Percentiles rank a stretch among this genome's conserved stretches.
Evolutionary conservation across 208 protist species (phyloP).

Genomic region (Trichomonas vaginalis): DNA sequence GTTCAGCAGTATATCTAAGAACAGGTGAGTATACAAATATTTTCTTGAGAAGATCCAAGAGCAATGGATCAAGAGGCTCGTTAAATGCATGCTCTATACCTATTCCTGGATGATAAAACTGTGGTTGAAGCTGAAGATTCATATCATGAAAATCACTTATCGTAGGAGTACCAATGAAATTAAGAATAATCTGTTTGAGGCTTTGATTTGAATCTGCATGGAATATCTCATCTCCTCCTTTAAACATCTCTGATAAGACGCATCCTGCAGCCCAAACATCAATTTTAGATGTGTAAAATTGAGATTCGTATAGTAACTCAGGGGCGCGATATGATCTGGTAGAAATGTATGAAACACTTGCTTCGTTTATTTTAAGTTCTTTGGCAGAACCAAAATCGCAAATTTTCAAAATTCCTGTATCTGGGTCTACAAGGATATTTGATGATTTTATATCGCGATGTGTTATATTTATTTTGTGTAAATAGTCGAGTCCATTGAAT

Average conservation of each 20-base stretch:
- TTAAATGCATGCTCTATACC: neutral
- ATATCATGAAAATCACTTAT: neutral
- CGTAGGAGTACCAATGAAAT: neutral
- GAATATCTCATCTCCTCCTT: neutral
- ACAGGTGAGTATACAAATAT: constrained; percentile 4
- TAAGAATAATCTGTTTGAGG: neutral
- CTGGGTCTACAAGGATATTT: neutral
- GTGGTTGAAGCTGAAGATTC: neutral
- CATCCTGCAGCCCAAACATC: constrained; percentile 7
- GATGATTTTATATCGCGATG: neutral
- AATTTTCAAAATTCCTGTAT: neutral
- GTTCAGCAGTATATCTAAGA: neutral
- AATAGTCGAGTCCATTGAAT: neutral
- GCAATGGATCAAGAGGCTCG: too few species aligned
- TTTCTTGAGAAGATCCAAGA: neutral
- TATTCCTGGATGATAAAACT: too few species aligned
- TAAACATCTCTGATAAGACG: neutral
- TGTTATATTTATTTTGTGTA: neutral
- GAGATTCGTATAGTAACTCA: neutral
- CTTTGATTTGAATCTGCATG: neutral
- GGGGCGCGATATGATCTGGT: neutral
- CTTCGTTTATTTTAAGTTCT: neutral
- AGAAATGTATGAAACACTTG: neutral
- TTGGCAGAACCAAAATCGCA: constrained; percentile 17
- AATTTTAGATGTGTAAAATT: neutral